A percentile compares a stretch with the other conserved stretches of the same genome.
phyloP scores from a whole-genome alignment of 441 rosid genomes.

The Raphanus hybrid region DNA sequence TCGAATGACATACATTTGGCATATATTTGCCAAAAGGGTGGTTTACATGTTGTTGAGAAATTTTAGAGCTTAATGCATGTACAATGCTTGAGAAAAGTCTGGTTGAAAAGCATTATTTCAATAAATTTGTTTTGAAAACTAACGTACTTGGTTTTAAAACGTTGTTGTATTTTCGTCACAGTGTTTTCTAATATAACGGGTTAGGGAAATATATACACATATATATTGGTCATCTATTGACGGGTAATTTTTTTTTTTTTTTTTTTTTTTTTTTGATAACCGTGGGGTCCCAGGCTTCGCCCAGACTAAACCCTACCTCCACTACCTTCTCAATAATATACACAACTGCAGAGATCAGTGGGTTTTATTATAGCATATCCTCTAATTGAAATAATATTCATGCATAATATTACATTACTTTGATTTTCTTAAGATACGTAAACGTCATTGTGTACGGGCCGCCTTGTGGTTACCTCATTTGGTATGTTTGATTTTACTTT shows the following conservation, averaged over 20 bases:
- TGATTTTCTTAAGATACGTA: conserved; percentile 3
- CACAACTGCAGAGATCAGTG: not conserved
- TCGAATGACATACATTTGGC: not conserved
- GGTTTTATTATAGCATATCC: not conserved
- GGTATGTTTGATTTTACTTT: not conserved
- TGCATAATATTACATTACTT: not conserved
- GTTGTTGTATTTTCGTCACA: not conserved
- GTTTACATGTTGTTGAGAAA: not conserved
- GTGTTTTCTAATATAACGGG: not conserved
- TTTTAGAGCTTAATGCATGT: conserved; percentile 9
- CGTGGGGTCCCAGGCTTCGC: too few relatives aligned
- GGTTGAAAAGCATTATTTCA: conserved; percentile 3
- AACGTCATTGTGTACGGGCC: conserved; percentile 14
- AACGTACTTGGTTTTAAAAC: too few relatives aligned
- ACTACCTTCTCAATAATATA: not conserved
- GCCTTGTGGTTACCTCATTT: conserved; percentile 2
- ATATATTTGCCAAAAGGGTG: not conserved
- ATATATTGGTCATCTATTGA: not conserved
- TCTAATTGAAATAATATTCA: not conserved
- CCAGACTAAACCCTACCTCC: too few relatives aligned
- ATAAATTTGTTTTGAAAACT: not conserved
- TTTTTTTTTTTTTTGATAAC: too few relatives aligned
- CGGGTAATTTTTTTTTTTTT: not conserved
- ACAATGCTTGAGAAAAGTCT: not conserved
- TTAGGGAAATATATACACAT: not conserved